phyloP scores from a whole-genome alignment of 305 asterid species.

The Fraxinus angustifolia region DNA sequence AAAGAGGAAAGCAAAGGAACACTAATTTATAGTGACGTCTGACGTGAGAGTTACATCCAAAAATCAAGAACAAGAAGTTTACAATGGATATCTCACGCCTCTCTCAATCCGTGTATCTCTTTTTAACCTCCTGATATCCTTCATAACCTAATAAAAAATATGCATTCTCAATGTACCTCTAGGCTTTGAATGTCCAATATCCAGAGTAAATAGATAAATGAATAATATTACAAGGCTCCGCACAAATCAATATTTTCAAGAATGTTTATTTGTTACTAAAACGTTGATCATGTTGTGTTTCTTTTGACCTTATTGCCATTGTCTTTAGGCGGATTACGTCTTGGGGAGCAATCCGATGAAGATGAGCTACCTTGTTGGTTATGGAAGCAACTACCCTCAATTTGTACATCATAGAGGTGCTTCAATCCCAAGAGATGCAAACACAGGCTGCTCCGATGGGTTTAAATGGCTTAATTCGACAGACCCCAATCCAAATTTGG shows the following conservation, averaged over 20 bases:
- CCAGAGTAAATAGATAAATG: not conserved
- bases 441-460: conserved; percentile 55
- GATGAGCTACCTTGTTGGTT: conserved; percentile 62
- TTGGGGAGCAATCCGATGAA: conserved; percentile 51
- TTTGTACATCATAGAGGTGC: conserved; percentile 69
- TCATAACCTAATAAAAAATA: not conserved
- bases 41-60: not conserved
- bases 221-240: not conserved
- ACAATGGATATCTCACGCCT: not conserved
- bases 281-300: not conserved
- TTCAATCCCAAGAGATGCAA: conserved; percentile 49
- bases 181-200: not conserved
- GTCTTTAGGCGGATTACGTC: conserved; percentile 46
- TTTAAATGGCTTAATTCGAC: conserved; percentile 58
- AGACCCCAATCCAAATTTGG: conserved; percentile 53
- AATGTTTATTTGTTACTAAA: not conserved
- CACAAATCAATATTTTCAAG: not conserved
- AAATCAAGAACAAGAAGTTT: not conserved
- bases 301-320: not conserved
- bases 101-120: not conserved
- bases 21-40: not conserved
- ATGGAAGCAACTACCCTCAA: conserved; percentile 49
- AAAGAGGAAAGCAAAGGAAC: not conserved
- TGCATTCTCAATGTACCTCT: not conserved
- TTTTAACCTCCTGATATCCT: not conserved